Evolutionary conservation across 345 rosid species (phyloP), one percentile per base, ranked within the genome.

Genomic region (Populus simonii): DNA sequence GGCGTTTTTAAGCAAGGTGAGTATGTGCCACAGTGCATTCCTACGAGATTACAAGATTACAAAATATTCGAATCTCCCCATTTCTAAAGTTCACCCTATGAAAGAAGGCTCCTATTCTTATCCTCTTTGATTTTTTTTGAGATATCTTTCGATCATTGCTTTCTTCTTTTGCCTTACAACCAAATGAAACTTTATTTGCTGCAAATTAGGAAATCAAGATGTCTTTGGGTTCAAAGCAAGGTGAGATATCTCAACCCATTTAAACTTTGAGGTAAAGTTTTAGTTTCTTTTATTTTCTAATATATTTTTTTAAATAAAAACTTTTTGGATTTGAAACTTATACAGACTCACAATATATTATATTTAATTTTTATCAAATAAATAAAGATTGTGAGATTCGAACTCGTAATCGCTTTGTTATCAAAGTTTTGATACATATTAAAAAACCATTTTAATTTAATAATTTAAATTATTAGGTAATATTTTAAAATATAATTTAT

Each of bases 361-460:
- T 31, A 31, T 0, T 31, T 31, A 31, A 31, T 2, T 31, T 31
- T 31, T 31, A 31, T 31, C 1, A 31, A 31, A 27, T 27, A 27
- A 27, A 27, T 27, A 1, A 27, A 27, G 1, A 1, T 27, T 27
- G 1, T 31, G 3, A 31, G 3, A 2, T 31, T 31, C 3, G 3
- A 31, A 31, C 3, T 31, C 4, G 0, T 31, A 0, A 31, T 0
- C 3, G 0, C 0, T 31, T 31, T 2, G 3, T 31, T 0, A 31
- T 31, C 0, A 31, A 31, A 0, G 0, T 3, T 31, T 31, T 31
- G 3, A 31, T 31, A 31, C 4, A 0, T 31, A 31, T 31, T 2
- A 31, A 31, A 31, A 31, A 31, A 31, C 0, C 0, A 31, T 31
- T 0, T 0, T 3, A 0, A 31, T 31, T 31, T 0, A 31, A 31